Conservation (phyloP, 2,329 filamentous ascomycete species). For the Colletotrichum navitas region DNA sequence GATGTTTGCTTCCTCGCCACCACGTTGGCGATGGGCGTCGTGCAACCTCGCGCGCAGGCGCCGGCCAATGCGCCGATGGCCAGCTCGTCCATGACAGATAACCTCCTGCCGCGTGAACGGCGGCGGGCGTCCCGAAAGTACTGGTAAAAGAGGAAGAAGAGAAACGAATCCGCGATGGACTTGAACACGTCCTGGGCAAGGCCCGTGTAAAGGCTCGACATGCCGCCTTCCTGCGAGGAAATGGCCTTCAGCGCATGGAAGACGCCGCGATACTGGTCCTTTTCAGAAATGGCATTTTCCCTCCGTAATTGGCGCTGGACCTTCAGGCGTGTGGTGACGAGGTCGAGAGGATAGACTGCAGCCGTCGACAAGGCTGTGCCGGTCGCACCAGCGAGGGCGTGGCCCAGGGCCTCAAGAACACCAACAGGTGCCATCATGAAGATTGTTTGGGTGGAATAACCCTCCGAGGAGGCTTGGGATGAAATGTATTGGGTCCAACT, state of each 20-base stretch:
- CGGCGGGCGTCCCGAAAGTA: slow-evolving; percentile 52
- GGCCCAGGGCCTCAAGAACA: slow-evolving; percentile 79
- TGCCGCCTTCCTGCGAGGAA: slow-evolving; percentile 76
- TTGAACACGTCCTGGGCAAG: slow-evolving; percentile 74
- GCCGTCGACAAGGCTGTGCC: slow-evolving; percentile 85
- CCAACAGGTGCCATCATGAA: slow-evolving; percentile 44
- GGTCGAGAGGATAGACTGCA: slow-evolving; percentile 82
- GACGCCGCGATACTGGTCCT: slow-evolving; percentile 71
- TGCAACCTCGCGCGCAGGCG: slow-evolving; percentile 79
- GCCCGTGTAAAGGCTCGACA: slow-evolving; percentile 77
- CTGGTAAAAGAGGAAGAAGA: slow-evolving; percentile 89
- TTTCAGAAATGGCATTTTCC: slow-evolving; percentile 40
- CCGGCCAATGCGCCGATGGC: slow-evolving; percentile 80
- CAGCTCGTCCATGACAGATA: slow-evolving; percentile 79
- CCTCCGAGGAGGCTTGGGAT: no score
- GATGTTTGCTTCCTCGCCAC: slow-evolving; percentile 85
- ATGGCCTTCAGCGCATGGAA: slow-evolving; percentile 79
- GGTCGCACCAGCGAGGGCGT: slow-evolving; percentile 83
- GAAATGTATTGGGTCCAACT: neutral
- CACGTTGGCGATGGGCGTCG: slow-evolving; percentile 84
- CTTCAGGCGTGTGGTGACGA: slow-evolving; percentile 86
- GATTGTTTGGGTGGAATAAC: neutral
- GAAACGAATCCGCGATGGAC: slow-evolving; percentile 79
- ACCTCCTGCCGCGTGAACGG: slow-evolving; percentile 51
- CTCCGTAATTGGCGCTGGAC: slow-evolving; percentile 74